These are phyloP conservation scores for Smithsoniella earleae DNA, from an alignment of 163 green algal species.

Conservation along the genomic window DNA sequence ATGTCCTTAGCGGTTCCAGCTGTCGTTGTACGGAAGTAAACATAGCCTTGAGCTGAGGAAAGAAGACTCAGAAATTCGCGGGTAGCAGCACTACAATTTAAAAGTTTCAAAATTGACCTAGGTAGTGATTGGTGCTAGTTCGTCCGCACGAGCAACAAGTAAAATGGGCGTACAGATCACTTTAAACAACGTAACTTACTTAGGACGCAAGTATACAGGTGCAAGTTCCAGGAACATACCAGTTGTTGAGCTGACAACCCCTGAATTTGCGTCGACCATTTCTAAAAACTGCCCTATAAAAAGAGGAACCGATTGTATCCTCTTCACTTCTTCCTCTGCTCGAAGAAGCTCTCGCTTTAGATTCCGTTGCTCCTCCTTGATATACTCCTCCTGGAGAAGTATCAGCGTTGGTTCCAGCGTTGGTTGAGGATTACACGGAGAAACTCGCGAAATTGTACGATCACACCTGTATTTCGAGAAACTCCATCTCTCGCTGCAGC, in stretches of 20 bases:
- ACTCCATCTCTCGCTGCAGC: slow-evolving; percentile 90
- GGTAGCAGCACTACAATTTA: not conserved
- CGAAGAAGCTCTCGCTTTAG: slow-evolving; percentile 94
- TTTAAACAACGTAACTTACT: no score
- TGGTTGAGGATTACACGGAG: no score
- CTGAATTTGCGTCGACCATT: slow-evolving; percentile 92
- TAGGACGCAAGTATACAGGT: no score
- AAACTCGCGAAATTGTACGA: no score
- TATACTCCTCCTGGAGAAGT: slow-evolving; percentile 90
- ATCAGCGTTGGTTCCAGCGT: not conserved
- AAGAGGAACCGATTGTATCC: slow-evolving; percentile 91
- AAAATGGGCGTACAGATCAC: not conserved
- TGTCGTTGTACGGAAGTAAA: no score
- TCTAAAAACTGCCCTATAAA: slow-evolving; percentile 99
- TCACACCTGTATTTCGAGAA: slow-evolving; percentile 86
- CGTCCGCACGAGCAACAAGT: not conserved
- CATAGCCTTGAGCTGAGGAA: not conserved
- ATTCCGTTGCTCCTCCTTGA: slow-evolving; percentile 98
- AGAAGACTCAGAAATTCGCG: not conserved
- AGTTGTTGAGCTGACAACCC: slow-evolving; percentile 97
- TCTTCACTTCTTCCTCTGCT: slow-evolving; percentile 96
- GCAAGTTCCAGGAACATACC: slow-evolving; percentile 56
- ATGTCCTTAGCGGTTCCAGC: no score
- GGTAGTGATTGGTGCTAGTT: not conserved
- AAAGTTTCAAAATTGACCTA: not conserved